Conservation (phyloP, 495 filamentous ascomycete genomes). For the Cercophora newfieldiana region DNA sequence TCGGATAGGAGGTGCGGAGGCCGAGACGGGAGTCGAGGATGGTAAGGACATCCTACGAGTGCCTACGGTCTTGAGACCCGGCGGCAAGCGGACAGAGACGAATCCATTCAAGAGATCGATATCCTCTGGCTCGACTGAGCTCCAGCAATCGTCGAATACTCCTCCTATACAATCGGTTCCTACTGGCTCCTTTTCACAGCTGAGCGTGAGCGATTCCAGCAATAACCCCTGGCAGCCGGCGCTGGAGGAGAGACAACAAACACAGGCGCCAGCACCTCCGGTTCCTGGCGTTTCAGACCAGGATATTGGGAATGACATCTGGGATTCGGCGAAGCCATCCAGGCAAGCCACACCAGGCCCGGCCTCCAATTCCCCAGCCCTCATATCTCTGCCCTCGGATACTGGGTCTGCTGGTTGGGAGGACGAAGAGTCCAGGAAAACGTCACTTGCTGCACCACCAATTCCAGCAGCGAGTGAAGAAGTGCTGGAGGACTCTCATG, state of each 20-base stretch:
- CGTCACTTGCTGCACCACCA: conserved; percentile 9
- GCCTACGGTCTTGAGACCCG: conserved; percentile 38
- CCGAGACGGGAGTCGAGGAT: conserved; percentile 17
- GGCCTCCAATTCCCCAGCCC: conserved; percentile 25
- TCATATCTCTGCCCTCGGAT: conserved; percentile 35
- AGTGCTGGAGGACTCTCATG: conserved; percentile 41
- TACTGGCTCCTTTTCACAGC: conserved; percentile 36
- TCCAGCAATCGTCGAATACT: background rate
- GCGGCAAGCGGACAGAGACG: conserved; percentile 43
- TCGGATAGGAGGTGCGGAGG: background rate
- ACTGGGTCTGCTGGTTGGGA: conserved; percentile 39
- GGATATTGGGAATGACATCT: conserved; percentile 35
- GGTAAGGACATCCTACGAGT: conserved; percentile 24
- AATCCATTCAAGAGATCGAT: conserved; percentile 53
- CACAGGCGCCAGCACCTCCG: conserved; percentile 21
- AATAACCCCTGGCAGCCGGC: conserved; percentile 56
- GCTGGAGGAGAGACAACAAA: conserved; percentile 25
- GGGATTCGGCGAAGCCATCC: conserved; percentile 38
- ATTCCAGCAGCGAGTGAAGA: conserved; percentile 28
- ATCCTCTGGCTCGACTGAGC: conserved; percentile 5
- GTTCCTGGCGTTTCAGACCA: conserved; percentile 30
- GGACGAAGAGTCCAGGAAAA: conserved; percentile 29
- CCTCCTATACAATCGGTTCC: conserved; percentile 28
- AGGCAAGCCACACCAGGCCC: conserved; percentile 33
- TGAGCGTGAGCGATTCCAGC: conserved; percentile 42